These are phyloP conservation scores for Parastagonospora nodorum DNA, from an alignment of 2,329 filamentous ascomycete species.

Conservation along the genomic window DNA sequence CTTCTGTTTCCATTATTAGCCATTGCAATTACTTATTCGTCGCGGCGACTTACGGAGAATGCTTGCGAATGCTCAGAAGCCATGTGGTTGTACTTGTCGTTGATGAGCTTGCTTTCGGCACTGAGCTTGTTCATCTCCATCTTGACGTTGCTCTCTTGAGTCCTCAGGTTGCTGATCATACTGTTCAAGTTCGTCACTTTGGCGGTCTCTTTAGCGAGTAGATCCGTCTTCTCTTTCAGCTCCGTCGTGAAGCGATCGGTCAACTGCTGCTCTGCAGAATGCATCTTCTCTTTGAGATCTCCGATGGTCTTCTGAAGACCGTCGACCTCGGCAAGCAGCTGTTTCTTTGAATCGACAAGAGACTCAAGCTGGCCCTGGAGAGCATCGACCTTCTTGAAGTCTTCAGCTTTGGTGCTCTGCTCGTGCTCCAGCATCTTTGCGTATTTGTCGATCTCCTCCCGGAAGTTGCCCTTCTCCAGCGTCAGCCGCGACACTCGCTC, in stretches of 20 bases:
- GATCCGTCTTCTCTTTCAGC: slow-evolving; percentile 19
- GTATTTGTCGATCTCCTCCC: slow-evolving; percentile 28
- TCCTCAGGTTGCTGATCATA: slow-evolving; percentile 17
- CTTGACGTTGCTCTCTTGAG: slow-evolving; percentile 10
- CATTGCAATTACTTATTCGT: too few relatives aligned
- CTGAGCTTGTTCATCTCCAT: slow-evolving; percentile 27
- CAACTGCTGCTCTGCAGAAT: slow-evolving; percentile 15
- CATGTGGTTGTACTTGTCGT: slow-evolving; percentile 28
- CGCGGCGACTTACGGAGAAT: slow-evolving; percentile 19
- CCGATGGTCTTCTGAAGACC: slow-evolving; percentile 16
- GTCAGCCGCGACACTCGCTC: slow-evolving; percentile 34
- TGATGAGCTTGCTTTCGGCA: slow-evolving; percentile 16
- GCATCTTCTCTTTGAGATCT: slow-evolving; percentile 21
- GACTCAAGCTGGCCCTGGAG: slow-evolving; percentile 21
- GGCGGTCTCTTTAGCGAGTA: slow-evolving; percentile 22
- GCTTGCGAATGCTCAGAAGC: slow-evolving; percentile 23
- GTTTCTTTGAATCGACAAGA: slow-evolving; percentile 21
- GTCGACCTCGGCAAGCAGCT: slow-evolving; percentile 19
- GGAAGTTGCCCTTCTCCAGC: slow-evolving; percentile 36
- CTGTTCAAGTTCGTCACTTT: slow-evolving; percentile 23
- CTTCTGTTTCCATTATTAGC: slow-evolving; percentile 9
- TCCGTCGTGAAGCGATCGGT: slow-evolving; percentile 20
- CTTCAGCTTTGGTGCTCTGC: slow-evolving; percentile 8
- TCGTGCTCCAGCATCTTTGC: slow-evolving; percentile 18
- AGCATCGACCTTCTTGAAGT: slow-evolving; percentile 8